Evolutionary conservation across 805 yeast genomes (phyloP).

Genomic region (Ogataea haglerorum): DNA sequence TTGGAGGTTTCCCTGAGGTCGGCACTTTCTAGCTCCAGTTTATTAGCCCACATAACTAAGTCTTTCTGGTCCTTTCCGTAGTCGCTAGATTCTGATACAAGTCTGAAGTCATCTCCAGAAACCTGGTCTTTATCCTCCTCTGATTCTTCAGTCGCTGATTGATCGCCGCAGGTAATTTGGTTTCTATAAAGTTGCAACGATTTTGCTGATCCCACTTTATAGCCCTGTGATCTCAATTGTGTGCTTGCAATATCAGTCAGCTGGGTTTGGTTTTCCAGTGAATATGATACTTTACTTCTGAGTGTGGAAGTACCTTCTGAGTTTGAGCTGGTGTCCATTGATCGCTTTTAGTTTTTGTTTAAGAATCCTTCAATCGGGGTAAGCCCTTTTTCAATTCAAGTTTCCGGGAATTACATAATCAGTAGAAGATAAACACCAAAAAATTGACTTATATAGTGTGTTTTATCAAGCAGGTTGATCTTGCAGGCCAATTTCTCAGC

Average conservation of each 20-base stretch:
- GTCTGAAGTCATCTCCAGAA: not conserved
- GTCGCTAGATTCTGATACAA: slow-evolving; percentile 5
- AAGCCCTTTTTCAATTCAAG: no score
- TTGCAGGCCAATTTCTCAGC: not conserved
- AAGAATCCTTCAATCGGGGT: no score
- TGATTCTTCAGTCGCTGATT: slow-evolving; percentile 16
- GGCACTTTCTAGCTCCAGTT: slow-evolving; percentile 46
- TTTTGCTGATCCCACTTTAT: not conserved
- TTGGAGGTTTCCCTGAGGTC: slow-evolving; percentile 36
- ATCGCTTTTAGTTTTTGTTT: no score
- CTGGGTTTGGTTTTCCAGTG: slow-evolving; percentile 4
- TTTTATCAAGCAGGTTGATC: not conserved
- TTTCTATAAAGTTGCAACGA: slow-evolving; percentile 3
- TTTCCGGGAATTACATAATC: no score
- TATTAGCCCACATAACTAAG: slow-evolving; percentile 45
- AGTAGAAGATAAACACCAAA: not conserved
- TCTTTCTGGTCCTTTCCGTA: slow-evolving; percentile 28
- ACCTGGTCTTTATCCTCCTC: slow-evolving; percentile 5
- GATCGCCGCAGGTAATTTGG: not conserved
- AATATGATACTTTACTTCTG: slow-evolving; percentile 6
- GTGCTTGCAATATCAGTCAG: slow-evolving; percentile 5
- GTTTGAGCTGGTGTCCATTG: no score
- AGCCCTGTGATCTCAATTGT: not conserved
- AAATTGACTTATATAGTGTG: not conserved
- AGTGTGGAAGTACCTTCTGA: not conserved